A percentile compares a stretch with the other conserved stretches of the same genome.
These are phyloP conservation scores for Oxytropis ochrocephala DNA, from an alignment of 306 rosid genomes.

Conservation along the genomic window DNA sequence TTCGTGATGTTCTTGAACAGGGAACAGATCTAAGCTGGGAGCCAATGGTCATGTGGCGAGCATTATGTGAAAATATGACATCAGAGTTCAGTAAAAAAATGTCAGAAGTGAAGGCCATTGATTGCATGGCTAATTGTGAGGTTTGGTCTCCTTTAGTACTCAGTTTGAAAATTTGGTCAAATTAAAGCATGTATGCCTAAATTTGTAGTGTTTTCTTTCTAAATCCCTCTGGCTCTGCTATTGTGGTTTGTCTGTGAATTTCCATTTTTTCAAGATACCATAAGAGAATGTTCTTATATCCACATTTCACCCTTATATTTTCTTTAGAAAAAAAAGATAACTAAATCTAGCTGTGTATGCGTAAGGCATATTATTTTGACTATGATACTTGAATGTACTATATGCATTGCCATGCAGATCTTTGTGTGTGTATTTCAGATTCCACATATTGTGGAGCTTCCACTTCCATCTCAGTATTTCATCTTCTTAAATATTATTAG, in stretches of 20 bases:
- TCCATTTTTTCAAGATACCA: background rate
- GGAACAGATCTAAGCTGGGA: constrained; percentile 90
- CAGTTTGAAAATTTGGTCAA: background rate
- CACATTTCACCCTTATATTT: background rate
- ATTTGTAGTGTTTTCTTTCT: background rate
- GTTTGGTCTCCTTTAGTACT: constrained; percentile 28
- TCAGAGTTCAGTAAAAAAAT: constrained; percentile 42
- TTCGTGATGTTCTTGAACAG: constrained; percentile 57
- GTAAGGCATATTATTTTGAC: background rate
- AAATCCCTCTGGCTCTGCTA: constrained; percentile 7
- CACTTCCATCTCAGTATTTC: background rate
- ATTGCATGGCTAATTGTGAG: constrained; percentile 89
- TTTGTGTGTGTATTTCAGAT: constrained; percentile 9
- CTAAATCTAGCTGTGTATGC: background rate
- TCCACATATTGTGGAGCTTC: background rate
- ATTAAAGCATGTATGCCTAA: background rate
- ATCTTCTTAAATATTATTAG: background rate
- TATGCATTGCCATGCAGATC: background rate
- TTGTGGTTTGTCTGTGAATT: background rate
- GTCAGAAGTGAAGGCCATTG: constrained; percentile 76
- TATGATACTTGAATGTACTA: background rate
- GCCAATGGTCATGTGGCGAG: constrained; percentile 93
- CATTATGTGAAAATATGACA: constrained; percentile 49
- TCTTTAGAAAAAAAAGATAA: background rate
- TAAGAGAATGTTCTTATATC: background rate